phyloP scores from a whole-genome alignment of 2,329 filamentous ascomycete species.

The Aspergillus nomiae region DNA sequence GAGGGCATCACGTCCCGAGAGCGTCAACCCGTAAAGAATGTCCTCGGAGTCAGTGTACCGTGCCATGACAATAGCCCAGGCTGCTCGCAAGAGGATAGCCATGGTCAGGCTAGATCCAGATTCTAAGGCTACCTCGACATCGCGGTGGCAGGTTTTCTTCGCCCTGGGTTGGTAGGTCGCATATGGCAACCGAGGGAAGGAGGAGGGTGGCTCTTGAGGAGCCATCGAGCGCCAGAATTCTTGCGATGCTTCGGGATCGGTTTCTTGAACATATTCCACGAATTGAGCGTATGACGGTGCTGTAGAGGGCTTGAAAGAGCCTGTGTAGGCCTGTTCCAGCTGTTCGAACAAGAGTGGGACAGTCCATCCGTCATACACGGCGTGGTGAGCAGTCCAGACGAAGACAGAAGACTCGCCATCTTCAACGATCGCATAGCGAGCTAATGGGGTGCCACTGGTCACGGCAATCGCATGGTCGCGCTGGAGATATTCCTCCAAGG shows the following conservation, averaged over 20 bases:
- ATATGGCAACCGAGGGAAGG: background rate
- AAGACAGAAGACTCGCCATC: constrained; percentile 3
- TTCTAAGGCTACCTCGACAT: background rate
- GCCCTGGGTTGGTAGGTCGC: background rate
- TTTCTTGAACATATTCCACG: constrained; percentile 6
- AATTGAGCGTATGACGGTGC: constrained; percentile 8
- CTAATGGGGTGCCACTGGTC: background rate
- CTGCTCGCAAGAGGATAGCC: background rate
- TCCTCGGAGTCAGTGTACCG: constrained; percentile 11
- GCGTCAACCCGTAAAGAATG: constrained; percentile 14
- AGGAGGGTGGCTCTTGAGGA: background rate
- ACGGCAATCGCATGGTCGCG: constrained; percentile 32
- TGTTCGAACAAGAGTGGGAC: constrained; percentile 8
- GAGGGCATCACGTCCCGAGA: constrained; percentile 9
- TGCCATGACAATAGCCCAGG: constrained; percentile 13
- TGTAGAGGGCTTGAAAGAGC: background rate
- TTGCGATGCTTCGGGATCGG: background rate
- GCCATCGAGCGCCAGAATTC: constrained; percentile 8
- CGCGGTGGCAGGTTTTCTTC: background rate
- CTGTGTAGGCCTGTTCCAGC: constrained; percentile 5
- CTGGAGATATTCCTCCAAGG: constrained; percentile 33
- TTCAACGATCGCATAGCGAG: constrained; percentile 6
- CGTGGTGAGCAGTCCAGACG: constrained; percentile 14
- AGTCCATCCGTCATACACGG: constrained; percentile 15
- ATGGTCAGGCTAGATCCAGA: background rate